phyloP scores from a whole-genome alignment of 2,329 filamentous ascomycete species.

The Venturiaceae sp. region DNA sequence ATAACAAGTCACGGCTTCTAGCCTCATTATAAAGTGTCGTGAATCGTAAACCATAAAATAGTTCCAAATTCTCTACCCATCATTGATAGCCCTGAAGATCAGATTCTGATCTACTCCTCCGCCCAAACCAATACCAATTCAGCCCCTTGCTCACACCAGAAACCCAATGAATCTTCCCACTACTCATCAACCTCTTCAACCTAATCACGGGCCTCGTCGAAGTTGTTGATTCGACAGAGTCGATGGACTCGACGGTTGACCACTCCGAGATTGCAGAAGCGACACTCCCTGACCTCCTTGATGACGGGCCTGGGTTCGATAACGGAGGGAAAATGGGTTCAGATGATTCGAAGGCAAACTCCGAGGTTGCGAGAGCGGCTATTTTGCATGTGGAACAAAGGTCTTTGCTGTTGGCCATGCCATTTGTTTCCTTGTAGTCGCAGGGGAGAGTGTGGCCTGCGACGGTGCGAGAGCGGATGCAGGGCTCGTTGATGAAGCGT shows the following conservation, averaged over 20 bases:
- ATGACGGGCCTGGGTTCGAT: background rate
- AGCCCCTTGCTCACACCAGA: background rate
- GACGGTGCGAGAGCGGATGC: constrained; percentile 16
- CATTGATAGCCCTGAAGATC: too few relatives aligned
- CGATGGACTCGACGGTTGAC: background rate
- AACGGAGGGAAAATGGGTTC: background rate
- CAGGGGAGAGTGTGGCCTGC: constrained; percentile 3
- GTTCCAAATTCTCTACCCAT: too few relatives aligned
- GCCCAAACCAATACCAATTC: constrained; percentile 2
- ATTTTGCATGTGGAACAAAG: constrained; percentile 4
- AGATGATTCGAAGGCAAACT: background rate
- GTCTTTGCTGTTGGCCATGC: constrained; percentile 5
- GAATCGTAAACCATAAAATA: too few relatives aligned
- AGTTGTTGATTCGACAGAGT: background rate
- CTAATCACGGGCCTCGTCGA: background rate
- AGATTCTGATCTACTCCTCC: background rate
- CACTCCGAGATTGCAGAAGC: background rate
- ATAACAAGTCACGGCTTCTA: too few relatives aligned
- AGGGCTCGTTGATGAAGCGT: constrained; percentile 19
- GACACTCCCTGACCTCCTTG: background rate
- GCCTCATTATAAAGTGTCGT: too few relatives aligned
- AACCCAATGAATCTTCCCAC: constrained; percentile 2
- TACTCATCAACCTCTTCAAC: background rate
- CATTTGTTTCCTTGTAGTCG: constrained; percentile 3
- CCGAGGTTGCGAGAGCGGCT: background rate